A percentile compares a stretch with the other conserved stretches of the same genome.
Conservation (phyloP, 75 land plant genomes). For the Picea sitchensis region DNA sequence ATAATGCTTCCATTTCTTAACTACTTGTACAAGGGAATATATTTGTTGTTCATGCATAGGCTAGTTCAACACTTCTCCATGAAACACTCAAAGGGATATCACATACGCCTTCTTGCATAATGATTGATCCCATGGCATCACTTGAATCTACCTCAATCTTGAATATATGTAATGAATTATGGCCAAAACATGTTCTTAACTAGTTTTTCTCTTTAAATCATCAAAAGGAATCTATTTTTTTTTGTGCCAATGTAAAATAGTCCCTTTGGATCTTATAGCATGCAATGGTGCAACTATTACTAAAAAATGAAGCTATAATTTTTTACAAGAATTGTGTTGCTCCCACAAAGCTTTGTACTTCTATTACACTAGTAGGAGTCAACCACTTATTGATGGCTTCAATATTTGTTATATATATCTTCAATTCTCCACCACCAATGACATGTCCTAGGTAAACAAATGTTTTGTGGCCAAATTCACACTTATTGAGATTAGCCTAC, state of each 20-base stretch:
- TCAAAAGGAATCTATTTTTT: neutral
- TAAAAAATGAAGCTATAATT: neutral
- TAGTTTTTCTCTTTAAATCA: neutral
- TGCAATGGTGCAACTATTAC: neutral
- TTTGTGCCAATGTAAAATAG: neutral
- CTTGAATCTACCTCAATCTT: neutral
- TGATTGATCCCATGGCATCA: neutral
- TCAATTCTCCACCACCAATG: neutral
- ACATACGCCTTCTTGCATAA: neutral
- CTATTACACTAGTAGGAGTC: neutral
- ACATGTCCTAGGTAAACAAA: neutral
- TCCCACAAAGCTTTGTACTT: neutral
- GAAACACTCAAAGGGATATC: neutral
- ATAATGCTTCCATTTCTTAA: neutral
- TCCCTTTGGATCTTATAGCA: neutral
- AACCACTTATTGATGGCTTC: neutral
- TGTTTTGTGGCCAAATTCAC: neutral
- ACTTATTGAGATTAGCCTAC: neutral
- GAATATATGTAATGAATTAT: neutral
- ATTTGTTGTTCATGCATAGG: neutral
- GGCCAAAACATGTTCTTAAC: neutral
- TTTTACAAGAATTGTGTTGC: too few species aligned
- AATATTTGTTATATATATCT: neutral
- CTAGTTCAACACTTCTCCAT: neutral
- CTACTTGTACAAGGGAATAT: neutral